Base-by-base conservation (phyloP, 2,329 filamentous ascomycete genomes). In the Colletotrichum tabaci region DNA sequence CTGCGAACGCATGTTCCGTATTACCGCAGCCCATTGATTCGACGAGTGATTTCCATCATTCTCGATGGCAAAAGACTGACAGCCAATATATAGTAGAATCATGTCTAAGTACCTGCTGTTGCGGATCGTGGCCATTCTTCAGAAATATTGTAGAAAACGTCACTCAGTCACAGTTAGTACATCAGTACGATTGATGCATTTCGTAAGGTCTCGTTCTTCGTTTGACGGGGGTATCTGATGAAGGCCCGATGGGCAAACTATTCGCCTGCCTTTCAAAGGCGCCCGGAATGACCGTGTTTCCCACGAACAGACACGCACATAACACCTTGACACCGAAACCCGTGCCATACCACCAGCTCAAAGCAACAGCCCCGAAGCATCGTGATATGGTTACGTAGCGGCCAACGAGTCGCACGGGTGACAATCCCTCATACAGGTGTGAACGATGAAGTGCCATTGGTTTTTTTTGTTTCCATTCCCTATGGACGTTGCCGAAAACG, bases 401-500 rank as follows among this genome's bases (percentile, higher is more conserved):
- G 46, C 69, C 65, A 57, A 53, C 53, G 65, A 40, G 65, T 53
- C 69, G 58, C 65, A 72, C 53, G 38, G 40, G 69, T 40, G 57
- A 47, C 60, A 61, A 60, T 40, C 57, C 65, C 38, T 53, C 65
- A 38, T 55, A 47, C 30, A 55, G 60, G 60, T 49, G 52, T 55
- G 61, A 61, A 72, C 66, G 50, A 65, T 58, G 70, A 70, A 62
- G 47, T 74, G 73, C 61, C 73, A 74, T 72, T 67, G 70, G 71
- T 56, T 63, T 63, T 66, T 71, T 70, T 63, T 74, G 67, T 74
- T 73, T 49, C 72, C 71, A 74, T 74, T 74, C 71, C 73, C 71
- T 71, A 73, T 72, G 71, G 65, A 73, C 67, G 56, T 73, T 74
- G 71, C 73, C 73, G 73, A 73, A 74, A 68, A 73, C 71, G 56